Base-by-base conservation (phyloP, 2,329 filamentous ascomycete species). In the Incumbomyces lentus region DNA sequence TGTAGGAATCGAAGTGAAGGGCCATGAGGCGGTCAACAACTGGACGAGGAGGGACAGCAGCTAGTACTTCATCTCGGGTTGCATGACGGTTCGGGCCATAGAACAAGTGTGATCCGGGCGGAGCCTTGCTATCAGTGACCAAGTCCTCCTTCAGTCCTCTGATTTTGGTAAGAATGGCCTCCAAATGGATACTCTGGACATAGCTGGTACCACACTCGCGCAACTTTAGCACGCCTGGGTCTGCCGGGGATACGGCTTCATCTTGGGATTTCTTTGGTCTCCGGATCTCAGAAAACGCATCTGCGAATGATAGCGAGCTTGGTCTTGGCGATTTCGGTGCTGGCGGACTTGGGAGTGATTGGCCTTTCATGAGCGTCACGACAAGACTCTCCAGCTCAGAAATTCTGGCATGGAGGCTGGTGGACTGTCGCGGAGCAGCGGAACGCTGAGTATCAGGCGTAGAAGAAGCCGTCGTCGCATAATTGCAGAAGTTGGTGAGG, bases 341-440 rank as follows among this genome's bases (percentile, higher is more conserved):
- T 30, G 44, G 47, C 38, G 52, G 52, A 52, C 37, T 53, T 51
- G 49, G 49, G 35, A 52, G 49, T 41, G 49, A 48, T 46, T 52
- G 50, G 39, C 47, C 47, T 55, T 57, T 74, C 71, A 76, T 76
- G 45, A 78, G 57, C 12, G 73, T 74, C 44, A 77, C 64, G 40
- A 78, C 75, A 49, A 78, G 63, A 49, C 69, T 70, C 62, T 78
- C 75, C 41, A 78, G 64, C 47, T 74, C 36, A 43, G 49, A 49
- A 34, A 60, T 55, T 52, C 57, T 51, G 48, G 49, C 53, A 50
- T 58, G 52, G 47, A 57, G 46, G 47, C 43, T 59, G 52, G 40
- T 58, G 54, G 59, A 54, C 56, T 48, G 54, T 61, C 40, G 58
- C 49, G 56, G 47, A 59, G 42, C 50, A 49, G 49, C 47, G 40